Conservation (phyloP, 805 yeast genomes). For the Metschnikowia noctiluminum region DNA sequence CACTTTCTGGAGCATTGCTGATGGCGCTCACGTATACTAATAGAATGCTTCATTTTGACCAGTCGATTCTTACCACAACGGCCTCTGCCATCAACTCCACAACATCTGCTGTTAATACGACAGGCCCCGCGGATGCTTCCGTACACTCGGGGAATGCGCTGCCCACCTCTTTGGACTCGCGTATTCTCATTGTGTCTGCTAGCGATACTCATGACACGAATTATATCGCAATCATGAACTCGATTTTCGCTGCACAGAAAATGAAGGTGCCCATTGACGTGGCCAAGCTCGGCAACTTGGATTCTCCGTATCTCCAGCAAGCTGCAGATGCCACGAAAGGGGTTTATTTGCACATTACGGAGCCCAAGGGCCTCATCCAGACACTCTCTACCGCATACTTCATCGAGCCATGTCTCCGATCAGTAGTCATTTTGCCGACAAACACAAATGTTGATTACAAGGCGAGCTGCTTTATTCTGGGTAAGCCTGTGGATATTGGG, state of each 20-base stretch:
- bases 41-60: slow-evolving; percentile 52
- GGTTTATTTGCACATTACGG: slow-evolving; percentile 65
- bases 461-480: slow-evolving; percentile 90
- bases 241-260: slow-evolving; percentile 94
- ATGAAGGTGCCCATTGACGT: slow-evolving; percentile 87
- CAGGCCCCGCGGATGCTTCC: slow-evolving; percentile 11
- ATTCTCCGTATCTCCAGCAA: slow-evolving; percentile 86
- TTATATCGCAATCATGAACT: slow-evolving; percentile 91
- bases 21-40: slow-evolving; percentile 79
- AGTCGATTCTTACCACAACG: slow-evolving; percentile 41
- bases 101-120: slow-evolving; percentile 23
- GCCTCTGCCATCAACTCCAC: slow-evolving; percentile 43
- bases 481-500: slow-evolving; percentile 88
- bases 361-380: slow-evolving; percentile 77
- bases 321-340: slow-evolving; percentile 96
- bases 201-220: slow-evolving; percentile 70
- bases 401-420: slow-evolving; percentile 79
- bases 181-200: slow-evolving; percentile 58
- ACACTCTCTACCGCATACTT: slow-evolving; percentile 77
- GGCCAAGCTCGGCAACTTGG: slow-evolving; percentile 63
- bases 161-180: slow-evolving; percentile 29
- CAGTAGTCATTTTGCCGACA: slow-evolving; percentile 76
- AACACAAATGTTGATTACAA: slow-evolving; percentile 85
- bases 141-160: slow-evolving; percentile 10
- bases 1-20: slow-evolving; percentile 73